Evolutionary conservation across 75 land plant genomes (phyloP).

Genomic region (Picea sitchensis): DNA sequence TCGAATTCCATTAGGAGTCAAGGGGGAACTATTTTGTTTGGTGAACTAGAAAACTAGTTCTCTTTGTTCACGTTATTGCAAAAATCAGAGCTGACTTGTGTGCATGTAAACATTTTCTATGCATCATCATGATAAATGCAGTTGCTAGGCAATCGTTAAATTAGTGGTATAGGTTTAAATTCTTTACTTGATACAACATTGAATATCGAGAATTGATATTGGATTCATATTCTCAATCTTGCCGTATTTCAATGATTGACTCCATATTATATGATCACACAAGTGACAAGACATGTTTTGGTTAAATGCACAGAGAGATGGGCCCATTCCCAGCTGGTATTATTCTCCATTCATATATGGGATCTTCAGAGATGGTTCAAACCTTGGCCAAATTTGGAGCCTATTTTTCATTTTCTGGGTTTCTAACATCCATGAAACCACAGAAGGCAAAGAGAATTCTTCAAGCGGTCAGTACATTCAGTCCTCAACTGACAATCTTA

Average conservation of each 20-base stretch:
- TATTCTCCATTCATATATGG: constrained; percentile 86
- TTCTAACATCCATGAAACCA: constrained; percentile 56
- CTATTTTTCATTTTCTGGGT: constrained; percentile 97
- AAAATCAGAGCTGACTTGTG: not conserved
- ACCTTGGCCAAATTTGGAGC: constrained; percentile 68
- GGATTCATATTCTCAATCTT: too few relatives aligned
- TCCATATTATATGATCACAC: not conserved
- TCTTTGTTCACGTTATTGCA: not conserved
- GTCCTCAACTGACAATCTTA: not conserved
- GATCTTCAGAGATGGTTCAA: constrained; percentile 88
- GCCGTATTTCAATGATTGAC: too few relatives aligned
- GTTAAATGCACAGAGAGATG: constrained; percentile 28
- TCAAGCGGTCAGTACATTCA: constrained; percentile 34
- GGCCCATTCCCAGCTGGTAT: constrained; percentile 92
- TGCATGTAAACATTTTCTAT: not conserved
- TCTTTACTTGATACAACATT: not conserved
- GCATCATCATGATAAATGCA: not conserved
- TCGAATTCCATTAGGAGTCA: not conserved
- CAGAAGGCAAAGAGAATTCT: constrained; percentile 76
- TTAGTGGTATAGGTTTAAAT: too few relatives aligned
- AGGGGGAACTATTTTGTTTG: not conserved
- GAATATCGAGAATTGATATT: not conserved
- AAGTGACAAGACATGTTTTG: not conserved
- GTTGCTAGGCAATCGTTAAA: not conserved
- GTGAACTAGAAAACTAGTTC: not conserved